Evolutionary conservation across 192 early-diverging fungal genomes (phyloP), one percentile per base, ranked within the genome.

Genomic region (Linnemannia exigua): DNA sequence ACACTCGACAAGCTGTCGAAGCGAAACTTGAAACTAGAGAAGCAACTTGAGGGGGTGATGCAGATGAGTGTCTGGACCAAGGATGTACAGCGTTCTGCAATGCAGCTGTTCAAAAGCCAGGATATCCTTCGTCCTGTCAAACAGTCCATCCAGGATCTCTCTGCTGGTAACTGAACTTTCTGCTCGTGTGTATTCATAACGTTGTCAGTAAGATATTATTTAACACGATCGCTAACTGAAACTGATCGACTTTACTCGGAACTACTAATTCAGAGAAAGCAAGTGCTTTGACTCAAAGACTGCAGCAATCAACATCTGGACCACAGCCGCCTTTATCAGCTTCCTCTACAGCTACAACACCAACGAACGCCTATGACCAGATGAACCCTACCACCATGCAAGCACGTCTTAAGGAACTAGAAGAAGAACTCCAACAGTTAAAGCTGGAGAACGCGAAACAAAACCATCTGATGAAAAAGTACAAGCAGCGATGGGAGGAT

Each of bases 401-500:
- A 46, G 70, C 79, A 33, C 90, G 90, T 3, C 80, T 95, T 7
- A 84, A 86, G 54, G 88, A 93, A 48, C 72, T 96, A 38, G 95
- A 95, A 70, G 88, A 89, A 9, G 93, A 96, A 73, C 77, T 95
- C 28, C 58, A 76, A 19, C 25, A 72, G 1, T 63, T 92, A 12
- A 85, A 82, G 36, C 69, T 81, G 9, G 91, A 94, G 47, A 87
- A 89, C 72, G 82, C 93, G 12, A 89, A 84, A 74, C 91, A 93
- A 77, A 87, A 88, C 41, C 48, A 73, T 2, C 80, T 93, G 48
- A 89, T 95, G 86, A 79, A 73, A 54, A 94, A 94, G 82, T 96
- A 95, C 75, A 93, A 91, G 77, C 94, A 95, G 37, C 89, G 94
- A 48, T 97, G 95, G 95, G 93, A 95, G 61, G 95, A 94, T 67